Evolutionary conservation across 179 eudicot species (phyloP), one percentile per base, ranked within the genome.

Genomic region (Heliamphora pulchella): DNA sequence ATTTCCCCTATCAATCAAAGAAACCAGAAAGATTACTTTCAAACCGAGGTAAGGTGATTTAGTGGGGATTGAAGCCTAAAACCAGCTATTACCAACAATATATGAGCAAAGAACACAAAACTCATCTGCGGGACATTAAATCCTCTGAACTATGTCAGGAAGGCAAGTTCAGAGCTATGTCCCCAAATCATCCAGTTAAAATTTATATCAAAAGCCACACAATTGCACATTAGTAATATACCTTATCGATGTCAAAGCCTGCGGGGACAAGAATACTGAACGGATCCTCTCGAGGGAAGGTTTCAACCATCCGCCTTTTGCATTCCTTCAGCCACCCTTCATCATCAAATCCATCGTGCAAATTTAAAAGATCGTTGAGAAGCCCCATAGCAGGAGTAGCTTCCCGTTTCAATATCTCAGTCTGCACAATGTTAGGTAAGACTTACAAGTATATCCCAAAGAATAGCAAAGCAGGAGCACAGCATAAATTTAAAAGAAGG

Each of bases 261-360:
- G 87, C 84, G 61, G 99, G 99, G 74, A 91, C 99, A 76, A 96
- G 89, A 82, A 96, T 92, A 84, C 96, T 96, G 83, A 94, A 94
- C 10, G 99, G 99, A 84, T 96, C 99, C 82, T 96, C 99, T 65
- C 96, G 87, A 2, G 98, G 99, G 79, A 96, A 96, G 15, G 91
- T 88, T 76, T 88, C 93, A 57, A 85, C 67, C 99, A 94, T 94
- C 74, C 62, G 88, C 87, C 92, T 96, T 87, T 87, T 96, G 87
- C 99, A 96, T 69, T 88, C 93, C 86, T 96, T 96, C 69, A 90
- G 90, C 99, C 99, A 94, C 20, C 89, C 88, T 62, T 91, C 94
- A 77, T 92, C 91, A 80, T 94, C 93, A 81, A 89, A 92, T 73
- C 98, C 99, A 79, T 96, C 97, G 76, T 92, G 96, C 92, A 92